These are phyloP conservation scores for Millerozyma acaciae DNA, from an alignment of 805 yeast genomes.

Conservation along the genomic window DNA sequence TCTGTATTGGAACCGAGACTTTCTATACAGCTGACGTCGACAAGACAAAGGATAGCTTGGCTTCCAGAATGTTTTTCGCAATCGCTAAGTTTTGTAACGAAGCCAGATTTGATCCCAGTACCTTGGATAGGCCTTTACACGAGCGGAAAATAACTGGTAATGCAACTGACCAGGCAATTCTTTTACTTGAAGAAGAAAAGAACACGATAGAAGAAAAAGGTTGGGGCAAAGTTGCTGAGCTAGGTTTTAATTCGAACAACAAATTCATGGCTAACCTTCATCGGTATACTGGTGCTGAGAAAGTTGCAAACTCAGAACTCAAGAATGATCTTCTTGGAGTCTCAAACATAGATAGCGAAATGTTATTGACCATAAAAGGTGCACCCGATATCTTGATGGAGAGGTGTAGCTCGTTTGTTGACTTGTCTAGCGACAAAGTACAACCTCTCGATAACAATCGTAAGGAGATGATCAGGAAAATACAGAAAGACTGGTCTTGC, in stretches of 20 bases:
- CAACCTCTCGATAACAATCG: slow-evolving; percentile 11
- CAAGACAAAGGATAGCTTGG: slow-evolving; percentile 8
- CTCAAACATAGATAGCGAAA: no score
- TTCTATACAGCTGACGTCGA: slow-evolving; percentile 2
- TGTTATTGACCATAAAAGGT: slow-evolving; percentile 35
- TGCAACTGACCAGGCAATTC: slow-evolving; percentile 47
- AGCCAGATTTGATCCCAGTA: slow-evolving; percentile 13
- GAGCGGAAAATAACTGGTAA: slow-evolving; percentile 35
- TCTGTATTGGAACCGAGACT: slow-evolving; percentile 13
- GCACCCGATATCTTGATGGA: slow-evolving; percentile 44
- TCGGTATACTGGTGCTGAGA: no score
- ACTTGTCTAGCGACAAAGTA: slow-evolving; percentile 14
- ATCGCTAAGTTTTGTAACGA: slow-evolving; percentile 34
- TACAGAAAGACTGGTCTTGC: slow-evolving; percentile 32
- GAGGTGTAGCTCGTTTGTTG: slow-evolving; percentile 19
- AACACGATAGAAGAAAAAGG: slow-evolving; percentile 10
- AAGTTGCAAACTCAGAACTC: no score
- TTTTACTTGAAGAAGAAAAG: slow-evolving; percentile 27
- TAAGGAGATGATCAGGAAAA: slow-evolving; percentile 16
- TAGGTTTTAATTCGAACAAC: slow-evolving; percentile 44
- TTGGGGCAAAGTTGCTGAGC: slow-evolving; percentile 25
- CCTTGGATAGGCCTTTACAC: slow-evolving; percentile 4
- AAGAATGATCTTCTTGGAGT: no score
- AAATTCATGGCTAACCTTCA: slow-evolving; percentile 39
- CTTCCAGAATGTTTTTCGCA: slow-evolving; percentile 6